Evolutionary conservation across 306 rosid species (phyloP).

Genomic region (Pachyrhizus erosus): DNA sequence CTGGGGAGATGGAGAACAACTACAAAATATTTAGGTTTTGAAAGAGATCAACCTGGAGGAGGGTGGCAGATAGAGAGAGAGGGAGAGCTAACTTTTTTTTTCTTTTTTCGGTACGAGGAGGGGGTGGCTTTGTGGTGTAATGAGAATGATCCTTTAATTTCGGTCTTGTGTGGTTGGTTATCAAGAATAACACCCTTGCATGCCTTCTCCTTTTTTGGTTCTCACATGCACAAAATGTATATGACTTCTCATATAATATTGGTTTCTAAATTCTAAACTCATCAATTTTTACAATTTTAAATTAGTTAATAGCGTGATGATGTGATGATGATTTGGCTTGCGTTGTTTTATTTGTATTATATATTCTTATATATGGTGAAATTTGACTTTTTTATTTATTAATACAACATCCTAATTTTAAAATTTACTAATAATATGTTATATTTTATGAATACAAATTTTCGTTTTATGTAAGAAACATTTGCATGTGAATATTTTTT

Average conservation of each 20-base stretch:
- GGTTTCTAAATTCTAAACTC: background rate
- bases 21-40: slow-evolving; percentile 27
- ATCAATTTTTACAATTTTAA: background rate
- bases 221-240: no score
- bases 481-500: background rate
- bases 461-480: background rate
- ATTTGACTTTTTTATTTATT: background rate
- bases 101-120: background rate
- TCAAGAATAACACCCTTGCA: background rate
- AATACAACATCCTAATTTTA: background rate
- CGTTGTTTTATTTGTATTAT: background rate
- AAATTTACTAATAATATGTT: no score
- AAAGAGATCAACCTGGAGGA: slow-evolving; percentile 31
- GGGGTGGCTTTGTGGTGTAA: slow-evolving; percentile 54
- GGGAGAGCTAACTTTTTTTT: background rate
- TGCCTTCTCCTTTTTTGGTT: background rate
- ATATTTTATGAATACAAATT: background rate
- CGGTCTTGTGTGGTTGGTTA: slow-evolving; percentile 37
- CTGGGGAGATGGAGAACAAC: slow-evolving; percentile 47
- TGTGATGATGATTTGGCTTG: background rate
- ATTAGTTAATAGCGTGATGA: background rate
- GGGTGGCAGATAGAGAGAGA: background rate
- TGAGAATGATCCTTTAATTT: slow-evolving; percentile 50
- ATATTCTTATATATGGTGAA: background rate
- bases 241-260: no score